A percentile compares a stretch with the other conserved stretches of the same genome.
Evolutionary conservation across 2,329 filamentous ascomycete species (phyloP).

Genomic region (Alternaria metachromatica): DNA sequence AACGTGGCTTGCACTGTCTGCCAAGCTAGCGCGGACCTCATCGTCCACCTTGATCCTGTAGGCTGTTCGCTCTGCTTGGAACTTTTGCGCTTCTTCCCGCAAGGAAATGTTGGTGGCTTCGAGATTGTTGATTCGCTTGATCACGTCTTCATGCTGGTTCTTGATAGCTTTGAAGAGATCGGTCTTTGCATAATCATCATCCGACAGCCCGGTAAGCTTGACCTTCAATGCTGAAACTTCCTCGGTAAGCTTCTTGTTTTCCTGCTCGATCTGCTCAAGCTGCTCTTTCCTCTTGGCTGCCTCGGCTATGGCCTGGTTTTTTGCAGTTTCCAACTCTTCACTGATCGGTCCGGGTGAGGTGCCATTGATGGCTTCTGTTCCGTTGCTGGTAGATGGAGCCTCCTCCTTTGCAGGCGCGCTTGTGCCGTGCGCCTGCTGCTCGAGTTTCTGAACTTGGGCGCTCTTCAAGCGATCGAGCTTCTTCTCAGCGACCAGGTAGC

Average conservation of each 20-base stretch:
- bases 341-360: slow-evolving; percentile 63
- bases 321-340: slow-evolving; percentile 74
- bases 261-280: slow-evolving; percentile 76
- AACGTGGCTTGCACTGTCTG: slow-evolving; percentile 82
- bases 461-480: slow-evolving; percentile 90
- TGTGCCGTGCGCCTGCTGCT: slow-evolving; percentile 72
- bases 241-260: slow-evolving; percentile 76
- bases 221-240: slow-evolving; percentile 78
- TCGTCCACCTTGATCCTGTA: slow-evolving; percentile 83
- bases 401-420: slow-evolving; percentile 38
- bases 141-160: slow-evolving; percentile 87
- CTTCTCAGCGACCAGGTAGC: slow-evolving; percentile 95
- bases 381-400: slow-evolving; percentile 57
- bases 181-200: slow-evolving; percentile 92
- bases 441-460: slow-evolving; percentile 86
- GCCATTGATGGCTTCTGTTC: slow-evolving; percentile 63
- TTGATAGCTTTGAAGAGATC: slow-evolving; percentile 94
- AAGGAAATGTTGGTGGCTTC: slow-evolving; percentile 88
- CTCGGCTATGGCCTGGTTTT: slow-evolving; percentile 78
- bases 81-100: slow-evolving; percentile 81
- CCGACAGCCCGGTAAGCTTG: slow-evolving; percentile 74
- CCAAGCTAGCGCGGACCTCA: slow-evolving; percentile 74
- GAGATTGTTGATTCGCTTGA: slow-evolving; percentile 88
- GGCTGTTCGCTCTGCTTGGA: slow-evolving; percentile 82
- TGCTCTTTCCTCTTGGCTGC: slow-evolving; percentile 88